Base-by-base conservation (phyloP, 306 rosid species). In the Rosa lucieae region DNA sequence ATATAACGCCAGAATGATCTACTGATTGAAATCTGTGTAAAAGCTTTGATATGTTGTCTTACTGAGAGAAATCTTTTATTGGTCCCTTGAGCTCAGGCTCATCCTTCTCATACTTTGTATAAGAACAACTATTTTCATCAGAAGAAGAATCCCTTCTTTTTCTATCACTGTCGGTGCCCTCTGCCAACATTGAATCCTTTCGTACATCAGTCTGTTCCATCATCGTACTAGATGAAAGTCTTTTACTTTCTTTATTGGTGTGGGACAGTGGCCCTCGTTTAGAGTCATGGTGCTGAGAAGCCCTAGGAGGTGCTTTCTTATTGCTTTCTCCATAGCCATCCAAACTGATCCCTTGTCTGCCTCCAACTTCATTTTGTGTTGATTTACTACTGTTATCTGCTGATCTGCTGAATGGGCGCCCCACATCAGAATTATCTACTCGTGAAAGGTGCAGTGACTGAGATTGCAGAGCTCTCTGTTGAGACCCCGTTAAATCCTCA, bases 61-160 rank as follows among this genome's bases (percentile, higher is more conserved):
- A 95, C 99, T 95, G 98, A 79, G 93, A 83, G 43, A 84, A 81
- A 85, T 87, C 86, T 77, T 75, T 84, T 88, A 95, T 93, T 23
- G 97, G 89, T 70, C 96, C 98, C 90, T 85, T 96, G 72, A 89
- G 82, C 80, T 96, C 98, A 35, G 99, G 94, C 84, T 91, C 88
- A 55, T 91, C 96, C 87, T 91, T 96, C 75, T 91, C 99, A 56
- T 90, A 96, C 83, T 93, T 93, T 18, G 98, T 88, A 87, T 89
- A 96, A 53, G 99, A 93, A 86, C 97, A 94, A 85, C 99, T 93
- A 76, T 93, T 96, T 84, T 96, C 98, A 82, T 93, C 99, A 44
- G 97, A 96, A 78, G 99, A 93, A 7, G 99, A 93, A 84, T 95
- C 99, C 82, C 97, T 88, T 80, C 95, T 95, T 88, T 89, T 93